phyloP scores from a whole-genome alignment of 2,329 filamentous ascomycete species.

The Parastagonospora avenae region DNA sequence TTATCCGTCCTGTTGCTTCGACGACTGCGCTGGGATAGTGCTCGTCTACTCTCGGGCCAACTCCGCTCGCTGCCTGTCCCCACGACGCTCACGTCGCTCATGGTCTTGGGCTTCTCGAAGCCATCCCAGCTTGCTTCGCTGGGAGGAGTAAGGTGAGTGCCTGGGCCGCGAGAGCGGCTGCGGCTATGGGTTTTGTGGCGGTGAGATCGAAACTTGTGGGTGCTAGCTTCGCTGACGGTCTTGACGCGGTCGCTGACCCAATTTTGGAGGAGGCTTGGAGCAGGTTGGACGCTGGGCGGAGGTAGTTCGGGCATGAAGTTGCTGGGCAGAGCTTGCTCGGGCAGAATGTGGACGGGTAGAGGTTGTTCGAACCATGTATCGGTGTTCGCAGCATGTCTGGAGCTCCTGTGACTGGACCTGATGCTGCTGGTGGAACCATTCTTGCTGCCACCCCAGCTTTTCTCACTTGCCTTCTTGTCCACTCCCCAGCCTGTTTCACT shows the following conservation, averaged over 20 bases:
- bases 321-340: no score
- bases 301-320: no score
- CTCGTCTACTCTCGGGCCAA: constrained; percentile 6
- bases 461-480: neutral
- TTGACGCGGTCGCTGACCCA: constrained; percentile 1
- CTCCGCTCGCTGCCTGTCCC: constrained; percentile 13
- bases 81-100: constrained; percentile 24
- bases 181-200: neutral
- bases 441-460: neutral
- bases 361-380: no score
- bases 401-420: neutral
- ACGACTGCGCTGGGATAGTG: neutral
- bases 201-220: neutral
- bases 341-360: no score
- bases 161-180: neutral
- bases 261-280: neutral
- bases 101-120: constrained; percentile 20
- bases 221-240: constrained; percentile 2
- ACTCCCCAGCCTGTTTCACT: neutral
- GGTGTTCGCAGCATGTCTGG: neutral
- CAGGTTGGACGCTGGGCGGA: neutral
- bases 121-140: constrained; percentile 24
- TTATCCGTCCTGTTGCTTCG: neutral
- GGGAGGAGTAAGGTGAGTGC: neutral
- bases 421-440: neutral